phyloP scores from a whole-genome alignment of 495 filamentous ascomycete species.

The Penicillium verhagenii region DNA sequence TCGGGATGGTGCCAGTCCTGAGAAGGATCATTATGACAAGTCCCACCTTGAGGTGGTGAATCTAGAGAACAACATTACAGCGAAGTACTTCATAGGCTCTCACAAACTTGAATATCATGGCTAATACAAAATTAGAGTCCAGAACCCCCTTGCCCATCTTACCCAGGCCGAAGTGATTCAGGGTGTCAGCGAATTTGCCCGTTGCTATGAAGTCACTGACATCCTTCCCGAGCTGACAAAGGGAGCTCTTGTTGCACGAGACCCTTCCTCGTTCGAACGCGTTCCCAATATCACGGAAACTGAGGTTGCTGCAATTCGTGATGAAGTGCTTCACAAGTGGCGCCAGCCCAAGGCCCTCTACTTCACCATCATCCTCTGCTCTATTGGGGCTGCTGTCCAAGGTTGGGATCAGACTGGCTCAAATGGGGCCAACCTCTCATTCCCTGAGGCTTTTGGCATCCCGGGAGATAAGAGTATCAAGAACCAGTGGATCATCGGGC shows the following conservation, averaged over 20 bases:
- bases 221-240: constrained; percentile 51
- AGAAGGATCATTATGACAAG: constrained; percentile 37
- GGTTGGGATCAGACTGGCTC: constrained; percentile 75
- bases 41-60: constrained; percentile 41
- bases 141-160: constrained; percentile 61
- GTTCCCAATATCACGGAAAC: constrained; percentile 56
- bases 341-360: constrained; percentile 63
- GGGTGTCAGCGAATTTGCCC: constrained; percentile 57
- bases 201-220: constrained; percentile 42
- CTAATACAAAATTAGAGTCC: constrained; percentile 46
- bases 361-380: constrained; percentile 67
- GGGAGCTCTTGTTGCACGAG: constrained; percentile 64
- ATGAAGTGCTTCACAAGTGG: constrained; percentile 64
- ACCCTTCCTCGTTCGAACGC: constrained; percentile 53
- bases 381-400: constrained; percentile 69
- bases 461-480: constrained; percentile 27
- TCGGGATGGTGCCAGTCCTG: constrained; percentile 21
- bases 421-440: constrained; percentile 67
- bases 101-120: too few relatives aligned
- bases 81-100: constrained; percentile 33
- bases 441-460: constrained; percentile 59
- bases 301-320: constrained; percentile 52
- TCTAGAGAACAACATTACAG: constrained; percentile 50
- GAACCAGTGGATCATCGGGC: constrained; percentile 61
- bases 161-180: constrained; percentile 48